These are phyloP conservation scores for Diaporthe sp. DNA, from an alignment of 2,329 filamentous ascomycete genomes.

Conservation along the genomic window DNA sequence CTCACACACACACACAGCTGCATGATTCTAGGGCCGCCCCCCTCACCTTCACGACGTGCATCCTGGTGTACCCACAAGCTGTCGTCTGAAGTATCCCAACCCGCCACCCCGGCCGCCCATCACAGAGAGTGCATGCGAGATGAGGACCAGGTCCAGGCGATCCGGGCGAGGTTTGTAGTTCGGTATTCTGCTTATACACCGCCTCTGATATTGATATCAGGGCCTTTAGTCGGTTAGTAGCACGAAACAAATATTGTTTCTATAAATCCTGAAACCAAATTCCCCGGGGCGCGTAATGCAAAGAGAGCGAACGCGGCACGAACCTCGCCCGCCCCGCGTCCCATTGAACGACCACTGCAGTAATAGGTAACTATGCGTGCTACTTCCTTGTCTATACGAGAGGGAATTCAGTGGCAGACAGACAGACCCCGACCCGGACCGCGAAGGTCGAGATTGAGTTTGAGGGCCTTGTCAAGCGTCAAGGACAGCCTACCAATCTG, in stretches of 20 bases:
- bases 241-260: conserved; percentile 22
- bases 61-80: conserved; percentile 24
- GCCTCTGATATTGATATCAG: conserved; percentile 22
- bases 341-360: background rate
- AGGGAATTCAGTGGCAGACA: background rate
- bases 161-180: conserved; percentile 17
- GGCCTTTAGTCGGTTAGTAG: conserved; percentile 1
- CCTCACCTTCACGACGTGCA: background rate
- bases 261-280: conserved; percentile 38
- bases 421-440: background rate
- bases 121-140: conserved; percentile 5
- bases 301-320: conserved; percentile 31
- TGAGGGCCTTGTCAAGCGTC: conserved; percentile 24
- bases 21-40: conserved; percentile 6
- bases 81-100: conserved; percentile 20
- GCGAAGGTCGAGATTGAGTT: conserved; percentile 17
- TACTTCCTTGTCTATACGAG: conserved; percentile 25
- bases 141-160: conserved; percentile 17
- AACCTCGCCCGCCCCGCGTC: conserved; percentile 19
- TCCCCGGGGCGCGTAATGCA: conserved; percentile 33
- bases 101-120: background rate
- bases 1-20: background rate
- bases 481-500: conserved; percentile 18
- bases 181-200: conserved; percentile 9
- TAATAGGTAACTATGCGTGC: background rate